These are phyloP conservation scores for Ceratobasidium sp. DNA, from an alignment of 1,284 basidiomycete species.

Conservation along the genomic window DNA sequence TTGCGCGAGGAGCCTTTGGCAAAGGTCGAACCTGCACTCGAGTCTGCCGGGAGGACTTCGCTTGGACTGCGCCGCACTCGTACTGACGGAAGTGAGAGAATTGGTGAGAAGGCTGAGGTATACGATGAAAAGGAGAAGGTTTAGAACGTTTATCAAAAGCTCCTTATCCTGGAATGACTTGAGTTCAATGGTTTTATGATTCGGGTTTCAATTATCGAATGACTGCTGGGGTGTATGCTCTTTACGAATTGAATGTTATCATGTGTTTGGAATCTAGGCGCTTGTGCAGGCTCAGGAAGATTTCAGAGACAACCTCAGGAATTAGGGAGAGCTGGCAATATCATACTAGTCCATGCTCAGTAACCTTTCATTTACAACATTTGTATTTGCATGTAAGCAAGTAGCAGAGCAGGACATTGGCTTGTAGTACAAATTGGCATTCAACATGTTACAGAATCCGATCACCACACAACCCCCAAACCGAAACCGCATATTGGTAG, in stretches of 20 bases:
- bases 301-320: neutral
- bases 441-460: neutral
- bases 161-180: neutral
- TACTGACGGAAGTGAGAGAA: constrained; percentile 18
- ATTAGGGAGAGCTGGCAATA: too few species aligned
- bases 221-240: constrained; percentile 25
- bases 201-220: neutral
- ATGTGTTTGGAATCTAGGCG: constrained; percentile 1
- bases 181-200: neutral
- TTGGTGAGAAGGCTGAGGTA: constrained; percentile 31
- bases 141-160: neutral
- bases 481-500: constrained; percentile 12
- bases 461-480: constrained; percentile 31
- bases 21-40: constrained; percentile 39
- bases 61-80: constrained; percentile 15
- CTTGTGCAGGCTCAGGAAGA: constrained; percentile 3
- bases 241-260: constrained; percentile 28
- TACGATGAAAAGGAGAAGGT: constrained; percentile 38
- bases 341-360: too few species aligned
- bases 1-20: constrained; percentile 30
- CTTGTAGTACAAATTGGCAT: constrained; percentile 29
- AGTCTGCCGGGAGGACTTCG: constrained; percentile 25
- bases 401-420: neutral
- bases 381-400: constrained; percentile 26
- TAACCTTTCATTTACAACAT: constrained; percentile 24